Evolutionary conservation across 345 rosid genomes (phyloP), one percentile per base, ranked within the genome.

Genomic region (Jatropha curcas): DNA sequence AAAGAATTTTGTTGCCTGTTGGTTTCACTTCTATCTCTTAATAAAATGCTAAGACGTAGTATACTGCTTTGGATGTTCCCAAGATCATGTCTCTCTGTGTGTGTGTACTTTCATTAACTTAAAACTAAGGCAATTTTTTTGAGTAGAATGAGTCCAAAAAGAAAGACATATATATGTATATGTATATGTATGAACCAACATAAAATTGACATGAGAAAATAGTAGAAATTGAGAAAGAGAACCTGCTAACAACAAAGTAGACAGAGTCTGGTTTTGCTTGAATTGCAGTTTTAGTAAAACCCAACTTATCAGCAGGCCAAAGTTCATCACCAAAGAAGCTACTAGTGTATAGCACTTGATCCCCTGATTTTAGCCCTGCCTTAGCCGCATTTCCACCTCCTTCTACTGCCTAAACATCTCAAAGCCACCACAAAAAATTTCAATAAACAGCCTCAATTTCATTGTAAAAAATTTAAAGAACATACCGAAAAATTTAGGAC

Each of bases 241-340:
- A 89, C 98, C 98, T 94, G 93, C 83, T 89, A n/a, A 94, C 88
- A 67, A 94, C 97, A 78, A 94, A 94, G 85, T 94, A 92, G 73
- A 94, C 85, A 74, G 93, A 89, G 65, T 94, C 98, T 20, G 98
- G 98, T 82, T 92, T 94, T 6, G 98, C 98, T 82, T 94, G 98
- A 78, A 94, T 84, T 12, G 98, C 98, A 60, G 98, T 94, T 87
- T 94, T 94, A 43, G 98, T 94, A 60, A 94, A 94, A 10, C 98
- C 98, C 6, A 94, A 79, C 83, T 94, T 94, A 82, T 94, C 98
- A 4, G 98, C 98, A 27, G 98, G 98, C 98, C 98, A 94, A 73
- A 94, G 97, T 76, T 94, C 98, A 80, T 94, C 98, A 3, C 98
- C 98, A 35, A 94, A 94, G 88, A 94, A 94, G 82, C 97, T 94